Percentiles rank a stretch among this genome's conserved stretches.
Evolutionary conservation across 352 stramenopile genomes (phyloP).

Genomic region (Globisporangium cystogenes): DNA sequence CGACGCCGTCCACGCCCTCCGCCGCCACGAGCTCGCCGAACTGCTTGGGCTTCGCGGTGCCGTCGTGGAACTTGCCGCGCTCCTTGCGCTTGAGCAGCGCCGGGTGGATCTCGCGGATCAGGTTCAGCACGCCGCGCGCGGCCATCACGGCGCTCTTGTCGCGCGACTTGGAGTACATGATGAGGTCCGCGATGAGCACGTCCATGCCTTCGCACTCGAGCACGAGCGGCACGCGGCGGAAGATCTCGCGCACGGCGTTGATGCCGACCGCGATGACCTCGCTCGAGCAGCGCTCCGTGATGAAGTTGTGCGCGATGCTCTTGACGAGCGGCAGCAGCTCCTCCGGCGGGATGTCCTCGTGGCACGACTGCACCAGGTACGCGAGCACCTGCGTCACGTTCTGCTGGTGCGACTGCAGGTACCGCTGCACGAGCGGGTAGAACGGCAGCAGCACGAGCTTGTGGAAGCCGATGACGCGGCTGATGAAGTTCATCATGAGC

Average conservation of each 20-base stretch:
- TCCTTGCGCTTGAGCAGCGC: slow-evolving; percentile 95
- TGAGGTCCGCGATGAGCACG: slow-evolving; percentile 89
- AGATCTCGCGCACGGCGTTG: slow-evolving; percentile 95
- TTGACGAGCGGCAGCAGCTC: slow-evolving; percentile 96
- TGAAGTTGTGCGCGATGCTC: slow-evolving; percentile 98
- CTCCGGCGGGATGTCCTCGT: slow-evolving; percentile 96
- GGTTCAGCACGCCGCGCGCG: slow-evolving; percentile 94
- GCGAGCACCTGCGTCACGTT: slow-evolving; percentile 94
- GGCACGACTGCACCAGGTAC: slow-evolving; percentile 97
- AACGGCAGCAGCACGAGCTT: slow-evolving; percentile 95
- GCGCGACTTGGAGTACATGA: slow-evolving; percentile 94
- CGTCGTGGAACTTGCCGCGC: slow-evolving; percentile 90
- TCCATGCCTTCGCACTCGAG: slow-evolving; percentile 92
- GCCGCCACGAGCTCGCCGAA: slow-evolving; percentile 90
- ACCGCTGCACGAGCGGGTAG: slow-evolving; percentile 95
- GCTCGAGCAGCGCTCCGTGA: slow-evolving; percentile 94
- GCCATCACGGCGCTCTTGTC: slow-evolving; percentile 98
- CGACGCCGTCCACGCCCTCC: slow-evolving; percentile 94
- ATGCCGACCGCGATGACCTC: slow-evolving; percentile 98
- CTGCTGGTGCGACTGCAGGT: slow-evolving; percentile 87
- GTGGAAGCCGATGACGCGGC: slow-evolving; percentile 95
- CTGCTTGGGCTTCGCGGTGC: slow-evolving; percentile 78
- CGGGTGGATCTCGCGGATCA: slow-evolving; percentile 95
- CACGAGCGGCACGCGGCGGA: slow-evolving; percentile 91
- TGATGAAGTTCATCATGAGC: slow-evolving; percentile 99